These are phyloP conservation scores for Monilinia fructigena DNA, from an alignment of 2,329 filamentous ascomycete species.

Conservation along the genomic window DNA sequence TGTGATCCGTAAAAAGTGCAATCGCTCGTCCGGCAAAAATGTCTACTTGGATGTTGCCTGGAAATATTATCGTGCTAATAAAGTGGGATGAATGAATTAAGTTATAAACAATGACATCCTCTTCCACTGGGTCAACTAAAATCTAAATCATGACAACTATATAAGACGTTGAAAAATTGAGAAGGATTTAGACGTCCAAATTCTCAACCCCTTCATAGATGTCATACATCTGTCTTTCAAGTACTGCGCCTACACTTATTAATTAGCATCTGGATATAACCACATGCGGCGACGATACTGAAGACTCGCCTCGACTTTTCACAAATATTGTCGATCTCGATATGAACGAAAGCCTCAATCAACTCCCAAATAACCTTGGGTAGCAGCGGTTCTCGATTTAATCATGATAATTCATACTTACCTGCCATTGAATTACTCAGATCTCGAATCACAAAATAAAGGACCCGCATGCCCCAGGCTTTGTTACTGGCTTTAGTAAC, in stretches of 20 bases:
- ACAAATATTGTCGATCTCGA: background rate
- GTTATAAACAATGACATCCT: no score
- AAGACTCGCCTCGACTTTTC: background rate
- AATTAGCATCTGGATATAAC: background rate
- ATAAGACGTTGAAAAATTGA: background rate
- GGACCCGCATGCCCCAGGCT: background rate
- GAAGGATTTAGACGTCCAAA: background rate
- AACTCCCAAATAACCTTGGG: background rate
- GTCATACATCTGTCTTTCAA: background rate
- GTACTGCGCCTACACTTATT: background rate
- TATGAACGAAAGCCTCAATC: background rate
- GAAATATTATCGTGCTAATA: background rate
- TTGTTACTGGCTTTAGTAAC: background rate
- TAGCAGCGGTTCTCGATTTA: background rate
- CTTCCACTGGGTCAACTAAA: no score
- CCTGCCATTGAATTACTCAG: background rate
- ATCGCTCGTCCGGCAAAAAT: background rate
- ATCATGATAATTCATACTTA: background rate
- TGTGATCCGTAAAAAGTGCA: background rate
- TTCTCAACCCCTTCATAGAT: background rate
- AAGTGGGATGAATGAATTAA: no score
- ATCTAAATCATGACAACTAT: no score
- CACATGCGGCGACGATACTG: background rate
- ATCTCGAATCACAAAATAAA: background rate
- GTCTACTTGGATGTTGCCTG: background rate